Percentiles rank a stretch among this genome's conserved stretches.
phyloP scores from a whole-genome alignment of 352 stramenopile species.

The Phytophthora vignae region DNA sequence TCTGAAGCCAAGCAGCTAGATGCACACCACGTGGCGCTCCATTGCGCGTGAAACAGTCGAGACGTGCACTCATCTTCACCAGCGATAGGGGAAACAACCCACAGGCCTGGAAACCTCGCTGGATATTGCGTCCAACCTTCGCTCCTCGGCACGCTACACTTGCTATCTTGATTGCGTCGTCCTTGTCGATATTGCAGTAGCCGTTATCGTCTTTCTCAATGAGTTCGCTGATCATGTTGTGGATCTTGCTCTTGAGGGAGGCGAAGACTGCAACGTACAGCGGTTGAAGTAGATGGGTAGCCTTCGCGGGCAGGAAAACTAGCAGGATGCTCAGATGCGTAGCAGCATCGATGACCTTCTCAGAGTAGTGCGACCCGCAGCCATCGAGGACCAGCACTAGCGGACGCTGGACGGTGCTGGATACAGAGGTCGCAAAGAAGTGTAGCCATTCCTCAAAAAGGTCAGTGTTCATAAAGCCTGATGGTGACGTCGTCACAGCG shows the following conservation, averaged over 20 bases:
- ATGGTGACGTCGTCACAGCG: background rate
- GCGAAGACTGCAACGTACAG: constrained; percentile 15
- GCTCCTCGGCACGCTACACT: constrained; percentile 18
- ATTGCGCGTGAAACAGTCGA: background rate
- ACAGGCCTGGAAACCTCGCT: constrained; percentile 15
- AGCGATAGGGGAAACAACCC: constrained; percentile 28
- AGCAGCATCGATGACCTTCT: too few relatives aligned
- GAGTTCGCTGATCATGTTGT: constrained; percentile 19
- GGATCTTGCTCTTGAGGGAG: background rate
- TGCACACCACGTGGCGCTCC: background rate
- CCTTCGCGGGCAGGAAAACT: too few relatives aligned
- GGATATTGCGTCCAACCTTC: too few relatives aligned
- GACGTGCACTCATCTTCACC: constrained; percentile 10
- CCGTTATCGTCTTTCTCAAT: constrained; percentile 19
- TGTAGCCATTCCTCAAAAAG: too few relatives aligned
- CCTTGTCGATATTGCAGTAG: constrained; percentile 19
- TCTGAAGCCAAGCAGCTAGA: constrained; percentile 8
- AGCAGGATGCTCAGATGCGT: too few relatives aligned
- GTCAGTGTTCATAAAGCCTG: too few relatives aligned
- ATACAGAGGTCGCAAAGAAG: too few relatives aligned
- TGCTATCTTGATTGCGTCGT: constrained; percentile 13
- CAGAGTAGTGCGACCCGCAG: too few relatives aligned
- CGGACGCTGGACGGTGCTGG: too few relatives aligned
- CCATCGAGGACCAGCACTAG: too few relatives aligned
- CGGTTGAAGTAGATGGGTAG: constrained; percentile 27